These are phyloP conservation scores for Yamadazyma triangularis DNA, from an alignment of 1,139 yeast species.

Conservation along the genomic window DNA sequence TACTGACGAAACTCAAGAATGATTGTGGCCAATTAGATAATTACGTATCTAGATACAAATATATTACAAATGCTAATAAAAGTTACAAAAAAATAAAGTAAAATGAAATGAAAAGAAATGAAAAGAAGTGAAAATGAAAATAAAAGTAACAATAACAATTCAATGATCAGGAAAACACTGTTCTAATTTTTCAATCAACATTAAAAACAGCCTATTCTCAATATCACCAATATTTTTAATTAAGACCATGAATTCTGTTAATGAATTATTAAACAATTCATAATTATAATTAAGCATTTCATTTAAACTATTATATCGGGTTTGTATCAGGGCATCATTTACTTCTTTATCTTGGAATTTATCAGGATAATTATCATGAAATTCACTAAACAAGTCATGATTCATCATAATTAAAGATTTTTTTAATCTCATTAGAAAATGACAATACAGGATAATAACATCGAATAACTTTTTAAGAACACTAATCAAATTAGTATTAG, in stretches of 20 bases:
- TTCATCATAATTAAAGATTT: constrained; percentile 54
- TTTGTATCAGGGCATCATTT: constrained; percentile 34
- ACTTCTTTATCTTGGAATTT: constrained; percentile 34
- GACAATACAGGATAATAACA: constrained; percentile 50
- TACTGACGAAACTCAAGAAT: constrained; percentile 21
- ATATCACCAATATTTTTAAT: constrained; percentile 57
- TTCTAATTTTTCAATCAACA: constrained; percentile 52
- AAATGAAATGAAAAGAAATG: too few species aligned
- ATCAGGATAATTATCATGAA: constrained; percentile 34
- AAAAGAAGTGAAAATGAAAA: too few species aligned
- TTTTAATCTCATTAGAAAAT: constrained; percentile 50
- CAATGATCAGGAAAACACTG: constrained; percentile 28
- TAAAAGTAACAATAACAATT: too few species aligned
- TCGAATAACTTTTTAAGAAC: constrained; percentile 43
- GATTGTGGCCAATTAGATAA: too few species aligned
- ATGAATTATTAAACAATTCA: constrained; percentile 49
- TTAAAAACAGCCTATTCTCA: constrained; percentile 55
- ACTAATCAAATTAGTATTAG: constrained; percentile 53
- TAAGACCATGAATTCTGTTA: constrained; percentile 51
- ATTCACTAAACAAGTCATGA: constrained; percentile 37
- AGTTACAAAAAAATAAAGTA: too few species aligned
- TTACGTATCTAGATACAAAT: too few species aligned
- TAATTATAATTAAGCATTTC: constrained; percentile 48
- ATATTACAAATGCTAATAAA: too few species aligned
- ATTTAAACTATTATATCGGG: constrained; percentile 43